Percentiles rank a stretch among this genome's conserved stretches.
These are phyloP conservation scores for Echinosophora koreensis DNA, from an alignment of 306 rosid species.

Conservation along the genomic window DNA sequence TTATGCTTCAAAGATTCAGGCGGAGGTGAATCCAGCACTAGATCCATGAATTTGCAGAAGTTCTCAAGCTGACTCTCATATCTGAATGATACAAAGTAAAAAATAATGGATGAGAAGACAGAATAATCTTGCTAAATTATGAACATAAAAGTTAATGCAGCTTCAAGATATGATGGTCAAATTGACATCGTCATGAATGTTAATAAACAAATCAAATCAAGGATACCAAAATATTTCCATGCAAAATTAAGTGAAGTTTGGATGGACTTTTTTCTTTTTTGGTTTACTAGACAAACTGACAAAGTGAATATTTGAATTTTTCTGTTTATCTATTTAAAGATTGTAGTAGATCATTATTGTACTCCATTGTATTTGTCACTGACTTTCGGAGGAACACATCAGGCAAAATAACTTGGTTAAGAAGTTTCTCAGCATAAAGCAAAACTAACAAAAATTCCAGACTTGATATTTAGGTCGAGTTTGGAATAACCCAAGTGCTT, in stretches of 20 bases:
- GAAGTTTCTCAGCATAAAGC: background rate
- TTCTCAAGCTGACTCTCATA: constrained; percentile 85
- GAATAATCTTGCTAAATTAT: constrained; percentile 23
- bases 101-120: background rate
- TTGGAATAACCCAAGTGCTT: background rate
- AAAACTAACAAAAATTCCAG: background rate
- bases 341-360: background rate
- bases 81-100: constrained; percentile 50
- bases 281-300: background rate
- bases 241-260: constrained; percentile 11
- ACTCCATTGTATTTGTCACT: background rate
- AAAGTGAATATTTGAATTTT: background rate
- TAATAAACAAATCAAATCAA: constrained; percentile 31
- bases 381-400: background rate
- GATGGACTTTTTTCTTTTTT: background rate
- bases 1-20: constrained; percentile 72
- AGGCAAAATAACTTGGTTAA: background rate
- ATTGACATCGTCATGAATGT: constrained; percentile 25
- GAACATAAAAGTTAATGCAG: constrained; percentile 20
- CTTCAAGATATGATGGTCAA: constrained; percentile 38
- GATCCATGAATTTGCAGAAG: constrained; percentile 87
- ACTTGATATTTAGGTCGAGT: background rate
- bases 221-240: constrained; percentile 20
- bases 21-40: constrained; percentile 81
- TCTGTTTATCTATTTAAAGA: constrained; percentile 19